Evolutionary conservation across 768 basidiomycete species (phyloP).

Genomic region (Mycena vulgaris): DNA sequence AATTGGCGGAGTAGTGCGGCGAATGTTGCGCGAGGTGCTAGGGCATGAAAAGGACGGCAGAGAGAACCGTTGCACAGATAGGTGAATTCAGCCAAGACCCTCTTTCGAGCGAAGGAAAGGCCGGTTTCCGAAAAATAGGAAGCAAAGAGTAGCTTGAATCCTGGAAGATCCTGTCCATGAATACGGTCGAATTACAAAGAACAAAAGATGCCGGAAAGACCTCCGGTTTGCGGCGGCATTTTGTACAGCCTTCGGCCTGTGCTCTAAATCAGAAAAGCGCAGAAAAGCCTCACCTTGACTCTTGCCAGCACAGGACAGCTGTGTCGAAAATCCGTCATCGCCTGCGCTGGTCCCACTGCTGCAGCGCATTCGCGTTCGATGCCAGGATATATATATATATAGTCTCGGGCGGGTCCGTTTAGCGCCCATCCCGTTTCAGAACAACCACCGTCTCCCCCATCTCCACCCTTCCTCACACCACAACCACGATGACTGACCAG

Average conservation of each 20-base stretch:
- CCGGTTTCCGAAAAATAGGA: no score
- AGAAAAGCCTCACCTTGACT: neutral
- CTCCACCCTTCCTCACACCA: slow-evolving; percentile 20
- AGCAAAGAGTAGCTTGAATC: no score
- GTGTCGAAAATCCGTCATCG: slow-evolving; percentile 16
- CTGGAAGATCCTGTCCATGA: no score
- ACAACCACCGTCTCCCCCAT: slow-evolving; percentile 20
- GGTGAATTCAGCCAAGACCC: no score
- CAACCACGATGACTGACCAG: slow-evolving; percentile 68
- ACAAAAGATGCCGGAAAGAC: no score
- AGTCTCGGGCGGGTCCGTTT: neutral
- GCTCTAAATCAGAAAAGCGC: slow-evolving; percentile 15
- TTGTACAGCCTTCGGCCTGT: slow-evolving; percentile 23
- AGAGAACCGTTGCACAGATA: no score
- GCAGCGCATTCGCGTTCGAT: neutral
- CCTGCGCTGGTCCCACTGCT: neutral
- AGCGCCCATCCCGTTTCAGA: slow-evolving; percentile 27
- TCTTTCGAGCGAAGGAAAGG: no score
- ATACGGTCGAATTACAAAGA: no score
- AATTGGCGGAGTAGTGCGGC: no score
- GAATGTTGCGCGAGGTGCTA: no score
- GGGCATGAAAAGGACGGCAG: no score
- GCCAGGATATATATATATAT: slow-evolving; percentile 12
- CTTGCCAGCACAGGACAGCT: slow-evolving; percentile 14
- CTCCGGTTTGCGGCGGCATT: no score